Evolutionary conservation across 192 early-diverging fungal species (phyloP).

Genomic region (Funneliformis geosporum): DNA sequence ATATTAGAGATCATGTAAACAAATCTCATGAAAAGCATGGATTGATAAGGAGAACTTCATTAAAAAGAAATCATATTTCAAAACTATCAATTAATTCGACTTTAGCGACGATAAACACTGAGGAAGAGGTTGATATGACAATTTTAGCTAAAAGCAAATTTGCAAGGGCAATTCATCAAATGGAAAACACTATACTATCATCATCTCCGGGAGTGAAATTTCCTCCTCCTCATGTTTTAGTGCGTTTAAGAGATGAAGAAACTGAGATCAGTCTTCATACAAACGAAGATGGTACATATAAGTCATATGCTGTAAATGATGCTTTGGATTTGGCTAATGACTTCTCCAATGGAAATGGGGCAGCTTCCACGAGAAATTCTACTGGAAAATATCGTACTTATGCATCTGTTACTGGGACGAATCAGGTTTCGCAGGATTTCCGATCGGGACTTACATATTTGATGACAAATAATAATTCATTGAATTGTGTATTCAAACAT

Average conservation of each 20-base stretch:
- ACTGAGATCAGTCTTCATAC: constrained; percentile 32
- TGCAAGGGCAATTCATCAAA: constrained; percentile 47
- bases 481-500: constrained; percentile 51
- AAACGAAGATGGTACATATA: constrained; percentile 34
- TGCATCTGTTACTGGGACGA: neutral
- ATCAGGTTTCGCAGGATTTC: constrained; percentile 48
- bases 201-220: constrained; percentile 77
- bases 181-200: constrained; percentile 68
- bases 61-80: neutral
- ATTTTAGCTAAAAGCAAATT: constrained; percentile 46
- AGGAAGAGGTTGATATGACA: constrained; percentile 29
- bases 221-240: constrained; percentile 77
- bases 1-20: constrained; percentile 34
- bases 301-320: constrained; percentile 38
- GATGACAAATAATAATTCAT: constrained; percentile 56
- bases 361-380: neutral
- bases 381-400: constrained; percentile 26
- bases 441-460: constrained; percentile 52
- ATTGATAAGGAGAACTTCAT: neutral
- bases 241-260: constrained; percentile 62
- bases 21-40: constrained; percentile 7
- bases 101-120: constrained; percentile 13
- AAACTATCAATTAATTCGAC: constrained; percentile 4
- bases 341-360: constrained; percentile 2
- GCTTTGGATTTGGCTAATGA: constrained; percentile 36